Percentiles rank a stretch among this genome's conserved stretches.
These are phyloP conservation scores for Ustilago hordei DNA, from an alignment of 1,284 basidiomycete species.

Conservation along the genomic window DNA sequence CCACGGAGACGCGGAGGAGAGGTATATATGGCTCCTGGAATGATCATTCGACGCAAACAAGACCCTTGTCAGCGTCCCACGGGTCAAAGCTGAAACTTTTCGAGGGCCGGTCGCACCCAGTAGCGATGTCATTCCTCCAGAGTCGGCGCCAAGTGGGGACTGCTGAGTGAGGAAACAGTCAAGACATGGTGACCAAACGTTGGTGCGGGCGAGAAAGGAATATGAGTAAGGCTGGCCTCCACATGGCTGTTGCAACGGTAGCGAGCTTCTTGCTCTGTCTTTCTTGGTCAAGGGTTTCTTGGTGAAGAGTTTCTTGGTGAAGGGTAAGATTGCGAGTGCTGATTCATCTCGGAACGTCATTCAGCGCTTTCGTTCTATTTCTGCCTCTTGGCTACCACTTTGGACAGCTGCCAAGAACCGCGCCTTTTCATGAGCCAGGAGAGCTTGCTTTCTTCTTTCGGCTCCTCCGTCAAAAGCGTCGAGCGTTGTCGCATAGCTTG, in stretches of 20 bases:
- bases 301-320: not conserved
- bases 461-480: too few species aligned
- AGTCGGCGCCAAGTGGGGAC: not conserved
- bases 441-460: too few species aligned
- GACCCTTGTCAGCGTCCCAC: too few species aligned
- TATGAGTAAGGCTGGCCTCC: conserved; percentile 12
- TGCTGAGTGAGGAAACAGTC: conserved; percentile 10
- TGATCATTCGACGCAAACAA: too few species aligned
- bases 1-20: not conserved
- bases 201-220: not conserved
- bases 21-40: conserved; percentile 5
- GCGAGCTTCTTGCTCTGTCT: not conserved
- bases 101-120: too few species aligned
- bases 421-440: too few species aligned
- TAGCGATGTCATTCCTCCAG: not conserved
- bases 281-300: not conserved
- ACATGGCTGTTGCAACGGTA: conserved; percentile 10
- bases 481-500: too few species aligned
- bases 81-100: too few species aligned
- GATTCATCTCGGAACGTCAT: conserved; percentile 27
- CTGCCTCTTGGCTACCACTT: too few species aligned
- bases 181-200: not conserved
- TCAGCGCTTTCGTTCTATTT: not conserved
- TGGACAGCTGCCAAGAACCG: too few species aligned
- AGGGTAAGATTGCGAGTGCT: conserved; percentile 9